Conservation (phyloP, 2,329 filamentous ascomycete genomes). For the Epichloe baconii region DNA sequence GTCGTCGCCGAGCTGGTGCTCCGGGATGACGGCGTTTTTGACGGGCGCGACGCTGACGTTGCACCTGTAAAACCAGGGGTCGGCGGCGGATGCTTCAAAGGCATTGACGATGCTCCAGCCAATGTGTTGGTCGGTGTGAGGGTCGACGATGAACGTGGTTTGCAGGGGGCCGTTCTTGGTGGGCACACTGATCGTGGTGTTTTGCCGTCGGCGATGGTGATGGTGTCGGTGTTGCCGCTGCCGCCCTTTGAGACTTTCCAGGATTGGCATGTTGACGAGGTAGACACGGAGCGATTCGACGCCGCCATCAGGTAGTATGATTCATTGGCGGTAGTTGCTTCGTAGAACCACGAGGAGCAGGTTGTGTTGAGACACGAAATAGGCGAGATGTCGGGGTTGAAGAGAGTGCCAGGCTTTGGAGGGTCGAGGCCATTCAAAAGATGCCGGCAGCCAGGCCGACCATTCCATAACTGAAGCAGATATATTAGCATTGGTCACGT, state of each 20-base stretch:
- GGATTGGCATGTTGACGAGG: slow-evolving; percentile 16
- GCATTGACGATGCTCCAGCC: slow-evolving; percentile 19
- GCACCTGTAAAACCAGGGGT: slow-evolving; percentile 29
- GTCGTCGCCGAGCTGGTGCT: slow-evolving; percentile 21
- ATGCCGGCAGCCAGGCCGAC: slow-evolving; percentile 13
- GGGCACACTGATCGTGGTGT: slow-evolving; percentile 12
- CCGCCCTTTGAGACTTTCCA: slow-evolving; percentile 19
- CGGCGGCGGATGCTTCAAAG: slow-evolving; percentile 23
- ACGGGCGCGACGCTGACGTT: slow-evolving; percentile 23
- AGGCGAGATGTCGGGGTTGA: slow-evolving; percentile 14
- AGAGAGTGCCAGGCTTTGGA: slow-evolving; percentile 19
- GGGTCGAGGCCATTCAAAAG: slow-evolving; percentile 6
- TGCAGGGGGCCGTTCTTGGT: slow-evolving; percentile 19
- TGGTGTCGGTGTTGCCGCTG: slow-evolving; percentile 14
- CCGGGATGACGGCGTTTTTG: slow-evolving; percentile 20
- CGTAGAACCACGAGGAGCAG: slow-evolving; percentile 26
- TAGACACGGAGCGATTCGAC: slow-evolving; percentile 20
- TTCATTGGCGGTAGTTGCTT: slow-evolving; percentile 12
- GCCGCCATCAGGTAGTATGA: slow-evolving; percentile 13
- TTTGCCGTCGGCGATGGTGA: slow-evolving; percentile 16
- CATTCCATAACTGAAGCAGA: not conserved
- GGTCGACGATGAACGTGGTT: slow-evolving; percentile 25
- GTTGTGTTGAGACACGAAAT: slow-evolving; percentile 19
- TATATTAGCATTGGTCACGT: not conserved
- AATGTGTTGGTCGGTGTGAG: slow-evolving; percentile 10